phyloP scores from a whole-genome alignment of 192 early-diverging fungal genomes.

The Linnemannia hyalina region DNA sequence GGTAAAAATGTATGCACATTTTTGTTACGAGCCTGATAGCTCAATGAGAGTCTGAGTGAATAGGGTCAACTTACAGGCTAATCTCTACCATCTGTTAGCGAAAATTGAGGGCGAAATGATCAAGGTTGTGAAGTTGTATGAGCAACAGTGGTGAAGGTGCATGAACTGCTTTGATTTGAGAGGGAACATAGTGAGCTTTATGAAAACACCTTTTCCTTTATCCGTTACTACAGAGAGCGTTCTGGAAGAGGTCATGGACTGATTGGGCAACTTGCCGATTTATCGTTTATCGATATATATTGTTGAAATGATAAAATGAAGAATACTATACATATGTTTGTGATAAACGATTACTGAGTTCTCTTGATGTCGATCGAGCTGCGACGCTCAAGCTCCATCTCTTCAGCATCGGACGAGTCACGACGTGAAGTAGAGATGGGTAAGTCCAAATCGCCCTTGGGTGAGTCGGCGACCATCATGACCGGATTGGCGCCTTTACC shows the following conservation, averaged over 20 bases:
- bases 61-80: too few relatives aligned
- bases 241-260: too few relatives aligned
- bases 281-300: neutral
- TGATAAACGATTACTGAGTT: slow-evolving; percentile 13
- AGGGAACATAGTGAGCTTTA: too few relatives aligned
- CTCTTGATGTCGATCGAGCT: slow-evolving; percentile 14
- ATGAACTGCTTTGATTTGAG: too few relatives aligned
- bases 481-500: slow-evolving; percentile 5
- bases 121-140: too few relatives aligned
- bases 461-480: slow-evolving; percentile 15
- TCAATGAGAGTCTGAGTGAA: neutral
- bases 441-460: slow-evolving; percentile 6
- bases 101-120: too few relatives aligned
- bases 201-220: too few relatives aligned
- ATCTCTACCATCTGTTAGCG: too few relatives aligned
- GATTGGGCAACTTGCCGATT: neutral
- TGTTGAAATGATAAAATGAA: neutral
- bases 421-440: slow-evolving; percentile 17
- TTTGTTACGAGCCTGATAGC: too few relatives aligned
- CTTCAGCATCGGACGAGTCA: slow-evolving; percentile 6
- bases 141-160: too few relatives aligned
- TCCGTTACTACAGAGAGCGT: too few relatives aligned
- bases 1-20: too few relatives aligned
- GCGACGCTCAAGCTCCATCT: slow-evolving; percentile 7
- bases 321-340: slow-evolving; percentile 7